These are phyloP conservation scores for Symbiodinium pilosum DNA, from an alignment of 73 alveolate genomes.

Conservation along the genomic window DNA sequence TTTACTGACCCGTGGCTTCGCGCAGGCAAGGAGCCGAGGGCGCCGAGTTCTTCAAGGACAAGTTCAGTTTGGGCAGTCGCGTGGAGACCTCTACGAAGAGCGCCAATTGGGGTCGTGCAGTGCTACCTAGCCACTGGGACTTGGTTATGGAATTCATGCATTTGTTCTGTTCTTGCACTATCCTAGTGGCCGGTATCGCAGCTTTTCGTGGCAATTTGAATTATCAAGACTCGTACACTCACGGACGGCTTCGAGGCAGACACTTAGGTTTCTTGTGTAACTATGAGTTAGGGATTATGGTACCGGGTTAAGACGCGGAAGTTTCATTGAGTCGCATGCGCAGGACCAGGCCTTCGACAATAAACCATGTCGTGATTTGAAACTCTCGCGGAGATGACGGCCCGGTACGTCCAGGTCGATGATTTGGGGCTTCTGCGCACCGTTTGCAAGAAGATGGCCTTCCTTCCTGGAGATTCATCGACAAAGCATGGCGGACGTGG, in stretches of 20 bases:
- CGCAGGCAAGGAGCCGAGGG: constrained; percentile 31
- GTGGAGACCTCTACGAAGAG: not conserved
- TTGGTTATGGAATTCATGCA: too few species aligned
- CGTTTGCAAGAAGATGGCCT: not conserved
- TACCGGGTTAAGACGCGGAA: too few species aligned
- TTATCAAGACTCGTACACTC: constrained; percentile 10
- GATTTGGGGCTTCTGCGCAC: not conserved
- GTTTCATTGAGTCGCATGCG: too few species aligned
- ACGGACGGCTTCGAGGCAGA: constrained; percentile 5
- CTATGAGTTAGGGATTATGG: too few species aligned
- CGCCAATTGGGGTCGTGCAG: constrained; percentile 16
- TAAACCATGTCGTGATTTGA: not conserved
- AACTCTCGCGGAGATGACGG: not conserved
- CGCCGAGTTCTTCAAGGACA: not conserved
- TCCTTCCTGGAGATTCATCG: not conserved
- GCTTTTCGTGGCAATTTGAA: constrained; percentile 27
- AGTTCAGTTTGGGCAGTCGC: not conserved
- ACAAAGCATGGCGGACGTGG: constrained; percentile 11
- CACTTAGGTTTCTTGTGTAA: too few species aligned
- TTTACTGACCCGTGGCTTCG: not conserved
- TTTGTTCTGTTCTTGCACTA: too few species aligned
- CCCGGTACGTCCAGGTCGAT: not conserved
- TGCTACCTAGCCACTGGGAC: not conserved
- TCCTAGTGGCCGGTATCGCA: constrained; percentile 26
- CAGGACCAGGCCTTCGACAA: not conserved